A percentile compares a stretch with the other conserved stretches of the same genome.
These are phyloP conservation scores for Coniophora puteana DNA, from an alignment of 1,284 basidiomycete genomes.

Conservation along the genomic window DNA sequence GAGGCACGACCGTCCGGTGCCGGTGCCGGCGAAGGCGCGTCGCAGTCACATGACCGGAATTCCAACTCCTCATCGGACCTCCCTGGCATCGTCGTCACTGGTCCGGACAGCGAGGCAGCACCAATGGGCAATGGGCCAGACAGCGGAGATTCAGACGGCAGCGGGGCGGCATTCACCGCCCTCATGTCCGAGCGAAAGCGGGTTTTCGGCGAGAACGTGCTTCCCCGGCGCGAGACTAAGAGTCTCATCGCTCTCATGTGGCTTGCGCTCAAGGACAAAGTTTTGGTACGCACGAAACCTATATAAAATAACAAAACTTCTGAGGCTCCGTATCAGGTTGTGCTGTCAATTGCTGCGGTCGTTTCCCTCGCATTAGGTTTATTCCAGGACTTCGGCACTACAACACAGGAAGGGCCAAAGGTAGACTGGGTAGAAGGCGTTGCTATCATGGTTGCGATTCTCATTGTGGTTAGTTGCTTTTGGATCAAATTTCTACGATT, in stretches of 20 bases:
- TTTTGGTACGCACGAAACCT: constrained; percentile 58
- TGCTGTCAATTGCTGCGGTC: constrained; percentile 88
- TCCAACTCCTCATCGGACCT: constrained; percentile 15
- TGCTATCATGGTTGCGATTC: constrained; percentile 88
- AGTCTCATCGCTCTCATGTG: constrained; percentile 86
- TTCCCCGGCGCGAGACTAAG: constrained; percentile 80
- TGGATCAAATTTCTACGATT: constrained; percentile 2
- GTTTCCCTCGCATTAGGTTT: constrained; percentile 93
- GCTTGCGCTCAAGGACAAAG: constrained; percentile 94
- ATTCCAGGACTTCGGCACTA: constrained; percentile 87
- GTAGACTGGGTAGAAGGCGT: constrained; percentile 99
- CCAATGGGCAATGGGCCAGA: constrained; percentile 7
- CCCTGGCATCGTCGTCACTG: constrained; percentile 42
- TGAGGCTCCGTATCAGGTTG: constrained; percentile 48
- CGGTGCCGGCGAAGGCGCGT: constrained; percentile 34
- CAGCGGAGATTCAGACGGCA: constrained; percentile 12
- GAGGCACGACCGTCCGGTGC: too few species aligned
- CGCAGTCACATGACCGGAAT: constrained; percentile 38
- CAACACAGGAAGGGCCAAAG: constrained; percentile 54
- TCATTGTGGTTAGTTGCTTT: constrained; percentile 64
- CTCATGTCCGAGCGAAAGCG: constrained; percentile 62
- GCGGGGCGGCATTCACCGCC: constrained; percentile 44
- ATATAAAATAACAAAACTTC: neutral
- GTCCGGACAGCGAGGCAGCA: constrained; percentile 24
- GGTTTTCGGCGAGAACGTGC: constrained; percentile 82